Evolutionary conservation across 2,329 filamentous ascomycete species (phyloP).

Genomic region (Neoscytalidium dimidiatum): DNA sequence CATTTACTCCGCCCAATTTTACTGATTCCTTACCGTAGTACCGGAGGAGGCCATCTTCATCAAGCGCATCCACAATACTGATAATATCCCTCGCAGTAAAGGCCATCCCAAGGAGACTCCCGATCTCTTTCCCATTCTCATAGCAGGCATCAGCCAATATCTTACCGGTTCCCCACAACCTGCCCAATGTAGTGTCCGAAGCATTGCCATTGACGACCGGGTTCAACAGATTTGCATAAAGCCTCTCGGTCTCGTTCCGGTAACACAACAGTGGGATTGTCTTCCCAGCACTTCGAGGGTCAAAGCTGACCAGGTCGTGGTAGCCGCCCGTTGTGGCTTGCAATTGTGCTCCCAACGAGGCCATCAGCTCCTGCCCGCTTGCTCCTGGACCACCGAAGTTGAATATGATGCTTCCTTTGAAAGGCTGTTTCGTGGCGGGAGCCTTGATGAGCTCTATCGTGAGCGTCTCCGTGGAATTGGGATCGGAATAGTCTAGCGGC

Average conservation of each 20-base stretch:
- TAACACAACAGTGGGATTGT: constrained; percentile 25
- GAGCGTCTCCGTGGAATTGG: constrained; percentile 23
- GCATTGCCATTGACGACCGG: constrained; percentile 8
- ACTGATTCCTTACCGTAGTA: not conserved
- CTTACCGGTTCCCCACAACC: constrained; percentile 21
- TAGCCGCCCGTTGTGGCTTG: constrained; percentile 21
- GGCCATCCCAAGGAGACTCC: constrained; percentile 44
- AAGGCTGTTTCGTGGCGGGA: constrained; percentile 23
- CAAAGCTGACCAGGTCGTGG: constrained; percentile 23
- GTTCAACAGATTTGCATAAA: not conserved
- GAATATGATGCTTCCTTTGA: constrained; percentile 25
- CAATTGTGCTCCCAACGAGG: not conserved
- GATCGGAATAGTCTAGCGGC: constrained; percentile 37
- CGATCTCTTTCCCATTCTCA: constrained; percentile 30
- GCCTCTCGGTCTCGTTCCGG: not conserved
- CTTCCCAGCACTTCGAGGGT: constrained; percentile 11
- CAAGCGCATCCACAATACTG: constrained; percentile 46
- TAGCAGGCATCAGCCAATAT: constrained; percentile 20
- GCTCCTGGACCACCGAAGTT: constrained; percentile 30
- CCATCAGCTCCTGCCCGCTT: not conserved
- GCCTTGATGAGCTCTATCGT: constrained; percentile 23
- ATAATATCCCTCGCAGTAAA: constrained; percentile 50
- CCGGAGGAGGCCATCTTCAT: constrained; percentile 40
- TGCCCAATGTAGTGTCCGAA: constrained; percentile 22
- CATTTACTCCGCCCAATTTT: constrained; percentile 24